phyloP scores from a whole-genome alignment of 352 stramenopile species.

The Pythium dissimile region DNA sequence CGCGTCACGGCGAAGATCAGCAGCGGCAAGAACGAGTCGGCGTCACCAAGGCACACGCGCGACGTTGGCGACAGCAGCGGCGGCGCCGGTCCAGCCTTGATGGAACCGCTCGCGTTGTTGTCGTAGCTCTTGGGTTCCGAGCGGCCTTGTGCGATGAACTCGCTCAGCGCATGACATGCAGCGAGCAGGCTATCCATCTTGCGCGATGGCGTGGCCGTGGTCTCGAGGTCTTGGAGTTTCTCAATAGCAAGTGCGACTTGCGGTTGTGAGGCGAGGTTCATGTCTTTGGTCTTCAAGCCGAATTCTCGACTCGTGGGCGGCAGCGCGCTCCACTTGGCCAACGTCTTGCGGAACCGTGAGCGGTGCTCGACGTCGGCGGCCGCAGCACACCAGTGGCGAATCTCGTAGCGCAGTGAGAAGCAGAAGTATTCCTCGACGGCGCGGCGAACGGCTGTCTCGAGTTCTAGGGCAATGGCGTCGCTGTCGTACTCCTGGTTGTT shows the following conservation, averaged over 20 bases:
- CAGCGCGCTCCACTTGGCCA: slow-evolving; percentile 19
- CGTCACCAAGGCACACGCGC: slow-evolving; percentile 22
- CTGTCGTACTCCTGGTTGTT: slow-evolving; percentile 2
- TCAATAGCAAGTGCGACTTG: slow-evolving; percentile 16
- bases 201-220: slow-evolving; percentile 15
- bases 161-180: slow-evolving; percentile 29
- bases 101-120: background rate
- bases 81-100: background rate
- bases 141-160: slow-evolving; percentile 15
- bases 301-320: slow-evolving; percentile 18
- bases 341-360: slow-evolving; percentile 5
- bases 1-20: slow-evolving; percentile 37
- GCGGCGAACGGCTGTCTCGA: slow-evolving; percentile 15
- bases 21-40: slow-evolving; percentile 37
- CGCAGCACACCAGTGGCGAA: slow-evolving; percentile 18
- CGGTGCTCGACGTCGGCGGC: background rate
- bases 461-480: background rate
- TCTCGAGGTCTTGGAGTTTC: slow-evolving; percentile 21
- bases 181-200: slow-evolving; percentile 32
- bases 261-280: background rate
- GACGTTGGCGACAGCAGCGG: slow-evolving; percentile 12
- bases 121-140: background rate
- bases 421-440: slow-evolving; percentile 30
- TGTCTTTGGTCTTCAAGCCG: background rate
- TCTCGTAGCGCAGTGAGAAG: slow-evolving; percentile 17